These are phyloP conservation scores for Lipomyces anomalus DNA, from an alignment of 805 yeast genomes.

Conservation along the genomic window DNA sequence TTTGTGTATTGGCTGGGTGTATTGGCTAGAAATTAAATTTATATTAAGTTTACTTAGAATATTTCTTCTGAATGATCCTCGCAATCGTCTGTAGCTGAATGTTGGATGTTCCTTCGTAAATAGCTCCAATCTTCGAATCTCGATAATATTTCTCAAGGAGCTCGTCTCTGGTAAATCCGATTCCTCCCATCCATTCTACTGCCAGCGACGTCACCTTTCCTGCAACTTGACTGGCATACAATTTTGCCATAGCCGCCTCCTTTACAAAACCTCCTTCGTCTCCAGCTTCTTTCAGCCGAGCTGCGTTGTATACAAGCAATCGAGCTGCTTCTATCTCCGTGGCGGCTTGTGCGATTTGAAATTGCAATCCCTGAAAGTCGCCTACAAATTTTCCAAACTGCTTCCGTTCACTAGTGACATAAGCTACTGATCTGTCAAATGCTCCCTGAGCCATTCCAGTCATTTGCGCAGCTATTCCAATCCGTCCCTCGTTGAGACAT, in stretches of 20 bases:
- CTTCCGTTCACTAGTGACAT: constrained; percentile 38
- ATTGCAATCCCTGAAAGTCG: constrained; percentile 44
- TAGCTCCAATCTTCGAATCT: constrained; percentile 42
- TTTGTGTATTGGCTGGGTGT: too few species aligned
- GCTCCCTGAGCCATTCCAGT: constrained; percentile 43
- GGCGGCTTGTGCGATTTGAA: constrained; percentile 42
- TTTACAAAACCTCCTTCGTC: constrained; percentile 31
- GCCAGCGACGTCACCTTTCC: constrained; percentile 38
- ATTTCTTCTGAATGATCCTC: constrained; percentile 35
- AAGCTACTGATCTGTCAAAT: constrained; percentile 37
- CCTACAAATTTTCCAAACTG: constrained; percentile 42
- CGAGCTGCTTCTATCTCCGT: constrained; percentile 42
- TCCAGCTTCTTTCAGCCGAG: constrained; percentile 42
- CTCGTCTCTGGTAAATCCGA: constrained; percentile 43
- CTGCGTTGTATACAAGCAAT: constrained; percentile 40
- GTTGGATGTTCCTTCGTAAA: constrained; percentile 43
- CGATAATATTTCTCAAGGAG: constrained; percentile 40
- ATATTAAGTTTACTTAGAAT: not conserved
- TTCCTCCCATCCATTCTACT: constrained; percentile 46
- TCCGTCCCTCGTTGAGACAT: constrained; percentile 41
- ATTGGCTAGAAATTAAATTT: too few species aligned
- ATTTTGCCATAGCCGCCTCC: constrained; percentile 45
- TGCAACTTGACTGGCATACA: constrained; percentile 39
- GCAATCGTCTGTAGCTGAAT: constrained; percentile 43
- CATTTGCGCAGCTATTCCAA: constrained; percentile 45